These are phyloP conservation scores for Phaseolus coccineus DNA, from an alignment of 331 rosid genomes.

Conservation along the genomic window DNA sequence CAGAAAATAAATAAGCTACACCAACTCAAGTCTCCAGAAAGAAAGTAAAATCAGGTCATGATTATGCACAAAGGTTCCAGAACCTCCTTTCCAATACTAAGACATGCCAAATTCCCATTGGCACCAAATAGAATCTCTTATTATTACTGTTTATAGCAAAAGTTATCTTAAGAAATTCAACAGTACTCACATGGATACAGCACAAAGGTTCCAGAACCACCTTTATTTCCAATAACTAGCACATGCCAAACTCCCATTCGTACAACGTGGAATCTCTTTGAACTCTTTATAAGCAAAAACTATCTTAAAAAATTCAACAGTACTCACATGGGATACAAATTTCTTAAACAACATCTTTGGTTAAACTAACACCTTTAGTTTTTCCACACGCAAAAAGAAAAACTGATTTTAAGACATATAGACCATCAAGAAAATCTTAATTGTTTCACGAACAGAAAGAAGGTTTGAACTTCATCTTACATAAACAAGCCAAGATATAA, in stretches of 20 bases:
- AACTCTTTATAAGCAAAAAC: background rate
- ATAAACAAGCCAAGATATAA: constrained; percentile 34
- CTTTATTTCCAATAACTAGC: background rate
- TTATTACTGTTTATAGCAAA: constrained; percentile 1
- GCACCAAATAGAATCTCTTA: background rate
- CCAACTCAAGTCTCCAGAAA: background rate
- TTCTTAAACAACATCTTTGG: background rate
- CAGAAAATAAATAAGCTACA: background rate
- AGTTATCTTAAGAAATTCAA: background rate
- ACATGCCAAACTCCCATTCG: background rate
- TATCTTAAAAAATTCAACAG: background rate
- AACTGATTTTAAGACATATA: constrained; percentile 13
- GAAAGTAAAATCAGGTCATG: constrained; percentile 19
- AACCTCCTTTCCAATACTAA: background rate
- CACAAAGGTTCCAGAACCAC: background rate
- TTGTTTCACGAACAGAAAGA: background rate
- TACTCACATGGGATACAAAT: constrained; percentile 14
- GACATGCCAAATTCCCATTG: background rate
- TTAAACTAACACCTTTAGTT: background rate
- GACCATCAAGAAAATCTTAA: constrained; percentile 8
- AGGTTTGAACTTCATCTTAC: constrained; percentile 12
- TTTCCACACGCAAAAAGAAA: background rate
- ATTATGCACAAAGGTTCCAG: background rate
- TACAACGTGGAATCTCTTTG: background rate
- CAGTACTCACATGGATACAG: background rate